These are phyloP conservation scores for Magnolia officinalis DNA, from an alignment of 164 flowering plant species.

Conservation along the genomic window DNA sequence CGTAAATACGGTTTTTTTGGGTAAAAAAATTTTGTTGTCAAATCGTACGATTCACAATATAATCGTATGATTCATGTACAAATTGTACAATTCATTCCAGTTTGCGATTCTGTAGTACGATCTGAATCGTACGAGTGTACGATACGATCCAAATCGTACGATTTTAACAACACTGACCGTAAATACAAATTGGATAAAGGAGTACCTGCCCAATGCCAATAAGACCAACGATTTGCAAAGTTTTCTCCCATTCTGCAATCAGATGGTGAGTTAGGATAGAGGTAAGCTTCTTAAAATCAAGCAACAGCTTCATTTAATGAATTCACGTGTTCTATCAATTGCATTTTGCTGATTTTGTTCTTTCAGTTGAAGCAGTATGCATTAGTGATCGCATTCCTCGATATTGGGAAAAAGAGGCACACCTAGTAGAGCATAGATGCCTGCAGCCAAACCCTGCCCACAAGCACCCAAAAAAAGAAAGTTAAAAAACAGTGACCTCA, in stretches of 20 bases:
- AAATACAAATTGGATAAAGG: background rate
- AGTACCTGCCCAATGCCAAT: conserved; percentile 78
- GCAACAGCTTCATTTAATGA: background rate
- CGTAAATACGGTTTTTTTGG: too few species aligned
- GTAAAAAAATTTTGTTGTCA: too few species aligned
- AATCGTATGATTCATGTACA: too few species aligned
- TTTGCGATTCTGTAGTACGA: background rate
- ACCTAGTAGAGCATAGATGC: conserved; percentile 71
- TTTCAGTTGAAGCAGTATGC: background rate
- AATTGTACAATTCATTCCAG: background rate
- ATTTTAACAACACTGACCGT: background rate
- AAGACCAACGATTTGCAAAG: conserved; percentile 70
- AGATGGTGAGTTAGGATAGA: background rate
- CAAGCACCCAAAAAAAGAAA: conserved; percentile 22
- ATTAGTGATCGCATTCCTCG: background rate
- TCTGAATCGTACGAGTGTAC: too few species aligned
- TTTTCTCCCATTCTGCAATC: conserved; percentile 83
- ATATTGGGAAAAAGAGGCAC: conserved; percentile 11
- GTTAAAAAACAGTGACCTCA: background rate
- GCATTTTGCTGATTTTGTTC: background rate
- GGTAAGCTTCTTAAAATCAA: background rate
- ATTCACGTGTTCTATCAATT: background rate
- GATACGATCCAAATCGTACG: too few species aligned
- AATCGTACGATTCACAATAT: too few species aligned
- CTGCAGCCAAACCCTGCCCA: conserved; percentile 64